Evolutionary conservation across 73 alveolate species (phyloP).

Genomic region (Paraurostyla sp.): DNA sequence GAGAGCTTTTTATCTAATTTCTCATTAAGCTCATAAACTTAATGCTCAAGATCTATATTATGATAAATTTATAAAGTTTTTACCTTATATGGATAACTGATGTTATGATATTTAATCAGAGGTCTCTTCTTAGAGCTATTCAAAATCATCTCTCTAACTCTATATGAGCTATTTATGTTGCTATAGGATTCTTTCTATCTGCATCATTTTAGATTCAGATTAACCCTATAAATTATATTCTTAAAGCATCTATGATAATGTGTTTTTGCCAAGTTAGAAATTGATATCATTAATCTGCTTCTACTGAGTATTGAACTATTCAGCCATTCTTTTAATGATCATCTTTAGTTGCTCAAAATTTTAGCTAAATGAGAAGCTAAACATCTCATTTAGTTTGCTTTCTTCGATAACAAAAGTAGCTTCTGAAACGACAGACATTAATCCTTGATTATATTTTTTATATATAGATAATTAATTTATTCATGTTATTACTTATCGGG

Average conservation of each 20-base stretch:
- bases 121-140: background rate
- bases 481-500: too few relatives aligned
- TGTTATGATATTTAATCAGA: background rate
- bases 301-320: background rate
- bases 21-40: background rate
- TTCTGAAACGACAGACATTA: too few relatives aligned
- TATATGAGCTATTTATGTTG: background rate
- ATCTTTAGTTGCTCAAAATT: conserved; percentile 22
- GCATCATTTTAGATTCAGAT: background rate
- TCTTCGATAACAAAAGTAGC: conserved; percentile 45
- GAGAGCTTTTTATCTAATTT: background rate
- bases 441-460: too few relatives aligned
- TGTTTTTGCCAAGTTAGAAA: background rate
- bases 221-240: background rate
- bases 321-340: background rate
- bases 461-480: too few relatives aligned
- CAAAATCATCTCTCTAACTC: background rate
- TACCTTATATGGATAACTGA: background rate
- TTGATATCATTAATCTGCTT: conserved; percentile 5
- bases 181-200: background rate
- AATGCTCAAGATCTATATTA: background rate
- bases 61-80: background rate
- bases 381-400: background rate
- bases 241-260: background rate
- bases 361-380: background rate